A percentile compares a stretch with the other conserved stretches of the same genome.
phyloP scores from a whole-genome alignment of 139 green algal genomes.

The Chlamydomonas sphaeroides region DNA sequence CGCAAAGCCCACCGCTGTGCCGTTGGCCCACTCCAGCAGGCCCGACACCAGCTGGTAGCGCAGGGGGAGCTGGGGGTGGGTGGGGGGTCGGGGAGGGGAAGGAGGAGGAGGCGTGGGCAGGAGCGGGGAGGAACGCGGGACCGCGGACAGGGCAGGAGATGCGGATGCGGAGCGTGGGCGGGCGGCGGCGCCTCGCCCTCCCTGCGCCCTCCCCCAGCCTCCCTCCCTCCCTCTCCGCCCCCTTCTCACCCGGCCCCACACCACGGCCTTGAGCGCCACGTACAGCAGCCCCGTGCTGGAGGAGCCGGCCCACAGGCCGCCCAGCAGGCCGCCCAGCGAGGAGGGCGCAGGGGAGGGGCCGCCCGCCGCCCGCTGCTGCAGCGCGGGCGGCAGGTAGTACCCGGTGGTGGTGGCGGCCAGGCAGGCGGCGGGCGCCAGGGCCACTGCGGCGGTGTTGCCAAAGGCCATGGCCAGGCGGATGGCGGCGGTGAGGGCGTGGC shows the following conservation, averaged over 20 bases:
- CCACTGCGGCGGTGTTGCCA: not conserved
- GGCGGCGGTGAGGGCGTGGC: not conserved
- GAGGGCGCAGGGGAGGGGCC: not conserved
- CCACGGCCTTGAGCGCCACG: not conserved
- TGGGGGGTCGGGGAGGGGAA: not conserved
- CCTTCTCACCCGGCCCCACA: constrained; percentile 13
- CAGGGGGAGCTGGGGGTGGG: not conserved
- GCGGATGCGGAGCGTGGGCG: too few relatives aligned
- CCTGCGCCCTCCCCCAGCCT: not conserved
- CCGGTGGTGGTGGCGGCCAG: not conserved
- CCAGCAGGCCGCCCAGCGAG: not conserved
- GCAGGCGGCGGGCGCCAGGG: not conserved
- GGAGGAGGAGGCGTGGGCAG: not conserved
- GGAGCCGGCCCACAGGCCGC: too few relatives aligned
- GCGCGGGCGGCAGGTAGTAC: constrained; percentile 3
- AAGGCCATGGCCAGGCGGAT: constrained; percentile 1
- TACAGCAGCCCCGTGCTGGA: not conserved
- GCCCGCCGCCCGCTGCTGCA: not conserved
- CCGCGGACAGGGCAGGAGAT: too few relatives aligned
- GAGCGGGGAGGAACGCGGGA: not conserved
- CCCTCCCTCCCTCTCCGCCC: too few relatives aligned
- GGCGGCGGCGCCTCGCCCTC: not conserved
- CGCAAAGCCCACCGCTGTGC: not conserved
- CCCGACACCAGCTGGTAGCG: constrained; percentile 2
- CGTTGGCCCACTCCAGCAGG: not conserved